Base-by-base conservation (phyloP, 2,329 filamentous ascomycete species). In the Beauveria australis region DNA sequence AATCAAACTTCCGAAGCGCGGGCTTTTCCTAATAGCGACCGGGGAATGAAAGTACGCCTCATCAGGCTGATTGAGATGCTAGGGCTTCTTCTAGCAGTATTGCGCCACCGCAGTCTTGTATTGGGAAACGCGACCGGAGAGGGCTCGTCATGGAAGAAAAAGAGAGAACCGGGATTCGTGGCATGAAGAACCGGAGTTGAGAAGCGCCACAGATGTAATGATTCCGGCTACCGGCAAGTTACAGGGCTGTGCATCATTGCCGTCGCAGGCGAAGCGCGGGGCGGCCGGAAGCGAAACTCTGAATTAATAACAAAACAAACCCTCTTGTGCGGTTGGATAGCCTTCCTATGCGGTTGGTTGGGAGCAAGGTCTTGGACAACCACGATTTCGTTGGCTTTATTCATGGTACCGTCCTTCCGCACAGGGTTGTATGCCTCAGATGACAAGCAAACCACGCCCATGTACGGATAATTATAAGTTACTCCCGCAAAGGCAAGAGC, bases 171-270 rank as follows among this genome's bases (percentile, higher is more conserved):
- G 54, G 54, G 54, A 41, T 57, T 57, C 28, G 44, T 30, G 4
- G 19, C 2, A 3, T 19, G 44, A 10, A 14, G 43, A 6, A 41
- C 43, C 54, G 54, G 54, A 33, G 19, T 57, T 57, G 44, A 49
- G n/a, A 49, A 40, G 44, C 54, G 54, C 54, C 54, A 49, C 43
- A n/a, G 9, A 24, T 49, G 54, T 40, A 49, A 49, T 24, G 47
- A 33, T 37, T 9, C 48, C 56, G 56, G 56, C 47, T 52, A 12
- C 56, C 56, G 47, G 44, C 56, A 41, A 19, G 37, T 30, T 16
- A 26, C 47, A 52, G 47, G 56, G 56, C 56, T 59, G 56, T 59
- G 56, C 56, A 59, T n/a, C 14, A 24, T n/a, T 24, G 28, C 16
- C 24, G 30, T 40, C 30, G 14, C 19, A 53, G 47, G 7, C 54